A percentile compares a stretch with the other conserved stretches of the same genome.
phyloP scores from a whole-genome alignment of 306 rosid species.

The Leucaena leucocephala region DNA sequence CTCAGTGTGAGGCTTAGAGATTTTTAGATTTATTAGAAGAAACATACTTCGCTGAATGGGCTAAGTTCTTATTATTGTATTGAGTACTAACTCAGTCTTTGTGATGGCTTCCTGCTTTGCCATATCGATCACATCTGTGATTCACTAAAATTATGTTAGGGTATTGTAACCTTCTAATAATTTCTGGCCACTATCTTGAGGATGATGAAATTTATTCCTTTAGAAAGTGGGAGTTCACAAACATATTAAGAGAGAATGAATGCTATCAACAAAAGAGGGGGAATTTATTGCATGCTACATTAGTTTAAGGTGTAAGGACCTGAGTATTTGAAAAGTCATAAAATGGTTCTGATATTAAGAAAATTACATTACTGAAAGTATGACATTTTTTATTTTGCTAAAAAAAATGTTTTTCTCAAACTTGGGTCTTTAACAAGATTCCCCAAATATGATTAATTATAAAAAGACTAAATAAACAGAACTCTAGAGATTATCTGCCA shows the following conservation, averaged over 20 bases:
- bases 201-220: constrained; percentile 25
- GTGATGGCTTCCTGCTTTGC: neutral
- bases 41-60: constrained; percentile 15
- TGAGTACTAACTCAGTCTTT: neutral
- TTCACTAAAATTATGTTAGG: constrained; percentile 23
- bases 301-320: neutral
- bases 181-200: neutral
- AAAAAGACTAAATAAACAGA: neutral
- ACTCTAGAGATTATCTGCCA: neutral
- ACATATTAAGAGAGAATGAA: constrained; percentile 2
- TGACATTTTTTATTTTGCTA: neutral
- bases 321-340: neutral
- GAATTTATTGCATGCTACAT: neutral
- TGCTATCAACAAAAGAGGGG: neutral
- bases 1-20: neutral
- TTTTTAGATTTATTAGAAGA: constrained; percentile 5
- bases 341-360: neutral
- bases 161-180: constrained; percentile 14
- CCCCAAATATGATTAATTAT: neutral
- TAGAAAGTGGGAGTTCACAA: neutral
- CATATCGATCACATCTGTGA: constrained; percentile 2
- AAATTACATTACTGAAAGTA: neutral
- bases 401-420: neutral
- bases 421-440: neutral
- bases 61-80: constrained; percentile 10